Percentiles rank a stretch among this genome's conserved stretches.
These are phyloP conservation scores for Guadua angustifolia DNA, from an alignment of 176 grass and related monocot species.

Conservation along the genomic window DNA sequence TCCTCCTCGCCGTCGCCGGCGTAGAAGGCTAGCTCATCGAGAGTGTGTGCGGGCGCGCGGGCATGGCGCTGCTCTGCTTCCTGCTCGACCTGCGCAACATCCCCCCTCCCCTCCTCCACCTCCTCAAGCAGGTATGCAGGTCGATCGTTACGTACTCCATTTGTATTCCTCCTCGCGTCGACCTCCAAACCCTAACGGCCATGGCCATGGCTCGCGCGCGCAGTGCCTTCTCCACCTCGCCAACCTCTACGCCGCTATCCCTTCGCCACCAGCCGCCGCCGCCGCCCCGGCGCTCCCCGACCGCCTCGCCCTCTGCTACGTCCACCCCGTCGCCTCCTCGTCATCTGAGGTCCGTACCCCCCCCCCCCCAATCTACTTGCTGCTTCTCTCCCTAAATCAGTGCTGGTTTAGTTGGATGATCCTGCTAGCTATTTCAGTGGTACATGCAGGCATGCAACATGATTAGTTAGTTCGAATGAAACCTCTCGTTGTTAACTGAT, in stretches of 20 bases:
- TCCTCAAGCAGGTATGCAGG: slow-evolving; percentile 71
- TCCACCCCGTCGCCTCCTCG: slow-evolving; percentile 50
- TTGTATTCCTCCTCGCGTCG: neutral
- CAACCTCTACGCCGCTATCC: slow-evolving; percentile 75
- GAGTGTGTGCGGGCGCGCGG: neutral
- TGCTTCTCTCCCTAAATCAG: too few relatives aligned
- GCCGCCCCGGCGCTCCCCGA: slow-evolving; percentile 56
- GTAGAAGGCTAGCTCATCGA: slow-evolving; percentile 9
- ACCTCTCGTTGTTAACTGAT: neutral
- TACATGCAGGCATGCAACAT: neutral
- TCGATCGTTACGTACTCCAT: neutral
- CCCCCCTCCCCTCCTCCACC: slow-evolving; percentile 58
- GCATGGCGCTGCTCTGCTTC: slow-evolving; percentile 94
- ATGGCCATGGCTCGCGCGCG: neutral
- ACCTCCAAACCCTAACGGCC: slow-evolving; percentile 24
- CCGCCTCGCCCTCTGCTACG: slow-evolving; percentile 70
- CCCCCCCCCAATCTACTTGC: neutral
- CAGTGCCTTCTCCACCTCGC: slow-evolving; percentile 85
- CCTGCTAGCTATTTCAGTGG: neutral
- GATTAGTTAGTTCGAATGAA: neutral
- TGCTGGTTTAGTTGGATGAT: neutral
- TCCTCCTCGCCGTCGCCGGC: neutral
- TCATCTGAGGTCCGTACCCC: slow-evolving; percentile 56
- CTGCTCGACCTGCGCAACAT: slow-evolving; percentile 88
- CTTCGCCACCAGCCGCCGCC: neutral